Evolutionary conservation across 441 rosid genomes (phyloP), one percentile per base, ranked within the genome.

Genomic region (Flueggea neowawraea): DNA sequence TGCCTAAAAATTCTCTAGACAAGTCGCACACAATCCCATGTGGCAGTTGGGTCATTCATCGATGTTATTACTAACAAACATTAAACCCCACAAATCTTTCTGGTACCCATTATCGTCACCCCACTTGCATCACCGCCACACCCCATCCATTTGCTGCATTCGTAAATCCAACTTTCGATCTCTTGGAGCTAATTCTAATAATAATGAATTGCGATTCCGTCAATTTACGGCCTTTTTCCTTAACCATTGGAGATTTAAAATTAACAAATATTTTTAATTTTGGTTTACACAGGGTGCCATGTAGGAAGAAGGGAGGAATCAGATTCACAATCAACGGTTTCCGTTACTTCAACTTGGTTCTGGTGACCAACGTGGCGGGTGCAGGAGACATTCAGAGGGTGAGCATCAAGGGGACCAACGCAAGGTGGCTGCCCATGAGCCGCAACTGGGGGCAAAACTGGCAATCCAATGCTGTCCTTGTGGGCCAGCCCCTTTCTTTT

Each of bases 371-470:
- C 71, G 78, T 74, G 2, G 78, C 74, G 41, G 78, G 78, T 7
- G 74, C 78, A 28, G 78, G 77, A 8, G 73, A 73, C 36, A 65
- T 73, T 45, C 64, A 64, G 64, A 68, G 41, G 67, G 73, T 68
- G 44, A 60, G 61, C 70, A 57, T 73, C 36, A 73, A 73, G 43
- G 78, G 78, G 4, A 2, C 74, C 3, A 62, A 59, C 0, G 69
- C 74, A 2, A 65, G 44, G 0, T 74, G 78, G 78, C 9, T 69
- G 57, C 53, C 36, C 54, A 74, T 74, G 78, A 74, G 78, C 71
- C 65, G 74, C 6, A 74, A 74, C 69, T 74, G 78, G 78, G 78
- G 78, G 10, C 78, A 74, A 58, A 74, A 74, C 48, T 74, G 78
- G 78, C 78, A 74, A 62, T 74, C 78, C 22, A 74, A 74, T 16